Base-by-base conservation (phyloP, 352 stramenopile species). In the Globisporangium recalcitrans region DNA sequence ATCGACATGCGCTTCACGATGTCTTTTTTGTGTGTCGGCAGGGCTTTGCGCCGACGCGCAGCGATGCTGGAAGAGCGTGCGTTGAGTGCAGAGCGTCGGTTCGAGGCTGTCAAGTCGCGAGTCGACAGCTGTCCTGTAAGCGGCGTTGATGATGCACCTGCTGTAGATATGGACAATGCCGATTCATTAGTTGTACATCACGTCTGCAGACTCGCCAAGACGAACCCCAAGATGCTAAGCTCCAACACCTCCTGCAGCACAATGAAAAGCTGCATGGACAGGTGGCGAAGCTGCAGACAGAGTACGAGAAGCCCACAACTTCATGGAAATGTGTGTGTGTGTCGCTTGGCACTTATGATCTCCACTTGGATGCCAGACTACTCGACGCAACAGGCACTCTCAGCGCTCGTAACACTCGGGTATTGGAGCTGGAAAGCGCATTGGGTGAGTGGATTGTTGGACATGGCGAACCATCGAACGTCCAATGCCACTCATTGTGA, bases 391-490 rank as follows among this genome's bases (percentile, higher is more conserved):
- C 31, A 48, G 32, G 52, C 14, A 19, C n/a, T 5, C 11, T 48
- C n/a, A 58, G 32, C 19, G 44, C n/a, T 47, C 21, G 52, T 22
- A 46, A 58, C 14, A 27, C 21, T 13, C 52, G 52, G 2, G 13
- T 58, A 11, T 19, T 46, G n/a, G 52, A 58, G 52, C 32, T 58
- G n/a, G 52, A 58, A 44, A 40, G 24, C n/a, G 31, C 52, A 24
- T 46, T 58, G 13, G 32, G 52, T 58, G 32, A 27, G 32, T 2
- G 4, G n/a, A 48, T 14, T 19, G 2, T 16, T 58, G 4, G 21
- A 10, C 11, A 24, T 58, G 7, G 10, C 34, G 47, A 29, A 16
- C 6, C 2, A 13, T 8, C 1, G 16, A 21, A 21, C 26, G 2
- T 16, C 4, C 14, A 54, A 19, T 5, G 14, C 24, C 26, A 36